Evolutionary conservation across 2,329 filamentous ascomycete species (phyloP).

Genomic region (Fusarium azukiicola): DNA sequence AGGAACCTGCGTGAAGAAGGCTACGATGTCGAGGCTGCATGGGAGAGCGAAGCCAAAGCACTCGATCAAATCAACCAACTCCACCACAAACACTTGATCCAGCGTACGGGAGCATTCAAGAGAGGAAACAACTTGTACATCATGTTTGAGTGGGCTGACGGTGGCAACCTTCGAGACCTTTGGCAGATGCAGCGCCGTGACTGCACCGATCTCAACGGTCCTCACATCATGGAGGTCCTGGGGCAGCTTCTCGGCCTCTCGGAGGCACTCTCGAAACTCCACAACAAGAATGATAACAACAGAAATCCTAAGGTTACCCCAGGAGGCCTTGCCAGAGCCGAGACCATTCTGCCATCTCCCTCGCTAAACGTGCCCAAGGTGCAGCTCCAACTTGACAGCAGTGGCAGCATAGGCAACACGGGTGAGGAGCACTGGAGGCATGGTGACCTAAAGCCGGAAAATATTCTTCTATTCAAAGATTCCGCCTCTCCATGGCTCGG

Average conservation of each 20-base stretch:
- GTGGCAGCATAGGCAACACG: neutral
- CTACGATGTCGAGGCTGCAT: constrained; percentile 18
- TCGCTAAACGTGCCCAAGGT: neutral
- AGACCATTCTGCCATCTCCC: neutral
- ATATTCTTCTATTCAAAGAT: constrained; percentile 36
- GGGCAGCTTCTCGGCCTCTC: constrained; percentile 37
- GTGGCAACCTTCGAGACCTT: constrained; percentile 38
- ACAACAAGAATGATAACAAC: constrained; percentile 17
- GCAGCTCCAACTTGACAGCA: neutral
- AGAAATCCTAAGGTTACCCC: neutral
- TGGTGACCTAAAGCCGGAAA: constrained; percentile 44
- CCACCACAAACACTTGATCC: constrained; percentile 33
- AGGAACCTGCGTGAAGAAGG: constrained; percentile 18
- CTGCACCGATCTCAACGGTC: neutral
- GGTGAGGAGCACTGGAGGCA: constrained; percentile 36
- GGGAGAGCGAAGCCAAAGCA: constrained; percentile 23
- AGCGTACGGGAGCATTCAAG: constrained; percentile 33
- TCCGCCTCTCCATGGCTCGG: constrained; percentile 22
- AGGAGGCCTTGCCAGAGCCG: neutral
- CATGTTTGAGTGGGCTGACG: constrained; percentile 43
- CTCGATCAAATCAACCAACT: constrained; percentile 32
- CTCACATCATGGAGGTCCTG: constrained; percentile 26
- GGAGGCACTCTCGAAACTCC: constrained; percentile 32
- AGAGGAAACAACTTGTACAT: constrained; percentile 21
- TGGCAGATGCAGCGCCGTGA: constrained; percentile 18